phyloP scores from a whole-genome alignment of 148 eudicot species.

The Chenopodium suecicum region DNA sequence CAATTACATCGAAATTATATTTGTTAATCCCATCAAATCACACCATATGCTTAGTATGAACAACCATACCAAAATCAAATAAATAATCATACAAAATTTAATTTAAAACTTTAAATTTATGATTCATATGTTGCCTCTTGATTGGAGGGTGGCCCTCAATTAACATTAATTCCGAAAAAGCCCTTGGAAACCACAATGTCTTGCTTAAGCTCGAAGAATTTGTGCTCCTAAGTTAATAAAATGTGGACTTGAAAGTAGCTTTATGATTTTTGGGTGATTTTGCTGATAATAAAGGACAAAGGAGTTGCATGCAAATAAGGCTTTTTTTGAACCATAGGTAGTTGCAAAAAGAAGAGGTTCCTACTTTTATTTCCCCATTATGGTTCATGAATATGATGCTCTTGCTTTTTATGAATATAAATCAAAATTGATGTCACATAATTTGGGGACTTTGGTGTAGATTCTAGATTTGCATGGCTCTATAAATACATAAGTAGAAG shows the following conservation, averaged over 20 bases:
- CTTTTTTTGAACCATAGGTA: neutral
- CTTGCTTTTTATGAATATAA: neutral
- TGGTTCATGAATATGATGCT: slow-evolving; percentile 27
- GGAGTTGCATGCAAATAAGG: neutral
- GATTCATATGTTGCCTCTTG: neutral
- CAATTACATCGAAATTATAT: too few species aligned
- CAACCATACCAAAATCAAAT: too few species aligned
- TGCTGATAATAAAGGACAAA: neutral
- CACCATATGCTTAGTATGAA: too few species aligned
- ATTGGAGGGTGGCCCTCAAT: neutral
- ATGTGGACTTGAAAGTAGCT: neutral
- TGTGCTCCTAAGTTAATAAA: neutral
- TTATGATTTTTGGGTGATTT: neutral
- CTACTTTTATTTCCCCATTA: neutral
- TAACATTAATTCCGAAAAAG: neutral
- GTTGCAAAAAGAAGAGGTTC: slow-evolving; percentile 17
- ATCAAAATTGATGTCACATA: neutral
- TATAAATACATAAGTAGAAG: too few species aligned
- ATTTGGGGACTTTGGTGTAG: neutral
- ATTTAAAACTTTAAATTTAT: too few species aligned
- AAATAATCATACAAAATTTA: too few species aligned
- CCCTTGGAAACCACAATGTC: neutral
- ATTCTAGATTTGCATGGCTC: neutral
- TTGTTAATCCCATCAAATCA: too few species aligned
- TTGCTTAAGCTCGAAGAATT: neutral